A percentile compares a stretch with the other conserved stretches of the same genome.
Conservation (phyloP, 352 stramenopile genomes). For the Pythium aphanidermatum region DNA sequence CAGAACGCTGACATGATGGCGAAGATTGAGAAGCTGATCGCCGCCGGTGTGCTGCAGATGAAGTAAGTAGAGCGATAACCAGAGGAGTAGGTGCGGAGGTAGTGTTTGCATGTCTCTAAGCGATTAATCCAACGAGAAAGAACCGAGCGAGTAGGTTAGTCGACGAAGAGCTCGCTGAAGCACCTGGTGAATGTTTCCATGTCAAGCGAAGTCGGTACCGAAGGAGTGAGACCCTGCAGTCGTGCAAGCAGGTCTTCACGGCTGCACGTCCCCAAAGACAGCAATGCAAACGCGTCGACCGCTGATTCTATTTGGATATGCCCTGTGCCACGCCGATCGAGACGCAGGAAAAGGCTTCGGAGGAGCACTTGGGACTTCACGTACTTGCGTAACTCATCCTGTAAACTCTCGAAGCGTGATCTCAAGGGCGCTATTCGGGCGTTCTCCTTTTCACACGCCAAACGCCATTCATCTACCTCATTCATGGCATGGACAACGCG, state of each 20-base stretch:
- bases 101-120: no score
- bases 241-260: background rate
- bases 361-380: slow-evolving; percentile 25
- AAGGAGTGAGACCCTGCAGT: background rate
- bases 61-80: slow-evolving; percentile 41
- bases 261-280: slow-evolving; percentile 16
- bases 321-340: slow-evolving; percentile 13
- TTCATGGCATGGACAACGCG: slow-evolving; percentile 26
- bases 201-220: slow-evolving; percentile 2
- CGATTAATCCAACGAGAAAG: no score
- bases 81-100: no score
- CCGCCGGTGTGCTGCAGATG: slow-evolving; percentile 95
- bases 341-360: slow-evolving; percentile 26
- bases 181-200: slow-evolving; percentile 7
- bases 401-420: slow-evolving; percentile 21
- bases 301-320: slow-evolving; percentile 8
- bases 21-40: slow-evolving; percentile 99
- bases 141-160: no score
- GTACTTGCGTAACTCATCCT: slow-evolving; percentile 19
- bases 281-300: slow-evolving; percentile 10
- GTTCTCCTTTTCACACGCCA: slow-evolving; percentile 42
- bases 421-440: slow-evolving; percentile 34
- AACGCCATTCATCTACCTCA: slow-evolving; percentile 32
- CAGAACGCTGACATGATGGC: slow-evolving; percentile 91
- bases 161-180: slow-evolving; percentile 3